Conservation (phyloP, 1,284 basidiomycete genomes). For the Veloboletus limbatus region DNA sequence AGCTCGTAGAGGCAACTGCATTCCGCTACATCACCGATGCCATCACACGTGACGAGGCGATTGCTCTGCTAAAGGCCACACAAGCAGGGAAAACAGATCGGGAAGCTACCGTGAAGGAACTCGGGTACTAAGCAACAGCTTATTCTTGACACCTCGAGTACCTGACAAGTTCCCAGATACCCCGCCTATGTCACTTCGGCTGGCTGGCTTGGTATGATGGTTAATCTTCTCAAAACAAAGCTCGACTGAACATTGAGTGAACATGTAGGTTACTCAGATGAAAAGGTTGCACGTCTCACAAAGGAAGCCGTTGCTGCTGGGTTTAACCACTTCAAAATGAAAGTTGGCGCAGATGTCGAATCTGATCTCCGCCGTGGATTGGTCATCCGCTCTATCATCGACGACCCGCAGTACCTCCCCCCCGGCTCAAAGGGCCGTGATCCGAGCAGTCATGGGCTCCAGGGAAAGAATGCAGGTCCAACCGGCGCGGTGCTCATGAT, state of each 20-base stretch:
- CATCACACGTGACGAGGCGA: constrained; percentile 87
- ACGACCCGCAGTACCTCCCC: constrained; percentile 78
- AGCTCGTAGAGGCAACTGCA: constrained; percentile 79
- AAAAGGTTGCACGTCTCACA: constrained; percentile 85
- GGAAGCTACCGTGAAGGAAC: constrained; percentile 66
- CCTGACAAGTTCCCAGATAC: constrained; percentile 51
- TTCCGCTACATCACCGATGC: constrained; percentile 95
- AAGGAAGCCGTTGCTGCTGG: constrained; percentile 82
- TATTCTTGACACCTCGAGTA: not conserved
- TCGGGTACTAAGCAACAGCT: constrained; percentile 53
- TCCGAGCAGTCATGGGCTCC: constrained; percentile 60
- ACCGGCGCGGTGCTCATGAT: constrained; percentile 95
- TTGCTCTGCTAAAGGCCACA: constrained; percentile 77
- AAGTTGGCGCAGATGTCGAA: constrained; percentile 82
- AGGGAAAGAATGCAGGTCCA: constrained; percentile 91
- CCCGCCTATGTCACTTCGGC: constrained; percentile 95
- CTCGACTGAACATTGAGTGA: constrained; percentile 1
- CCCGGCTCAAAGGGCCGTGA: constrained; percentile 54
- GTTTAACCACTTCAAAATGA: constrained; percentile 98
- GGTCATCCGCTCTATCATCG: constrained; percentile 91
- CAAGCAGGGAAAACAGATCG: constrained; percentile 77
- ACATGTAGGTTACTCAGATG: constrained; percentile 68
- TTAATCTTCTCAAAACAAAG: not conserved
- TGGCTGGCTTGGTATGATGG: constrained; percentile 73
- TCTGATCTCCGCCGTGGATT: constrained; percentile 85